Evolutionary conservation across 2,329 filamentous ascomycete genomes (phyloP), one percentile per base, ranked within the genome.

Genomic region (Aspergillus sergii): DNA sequence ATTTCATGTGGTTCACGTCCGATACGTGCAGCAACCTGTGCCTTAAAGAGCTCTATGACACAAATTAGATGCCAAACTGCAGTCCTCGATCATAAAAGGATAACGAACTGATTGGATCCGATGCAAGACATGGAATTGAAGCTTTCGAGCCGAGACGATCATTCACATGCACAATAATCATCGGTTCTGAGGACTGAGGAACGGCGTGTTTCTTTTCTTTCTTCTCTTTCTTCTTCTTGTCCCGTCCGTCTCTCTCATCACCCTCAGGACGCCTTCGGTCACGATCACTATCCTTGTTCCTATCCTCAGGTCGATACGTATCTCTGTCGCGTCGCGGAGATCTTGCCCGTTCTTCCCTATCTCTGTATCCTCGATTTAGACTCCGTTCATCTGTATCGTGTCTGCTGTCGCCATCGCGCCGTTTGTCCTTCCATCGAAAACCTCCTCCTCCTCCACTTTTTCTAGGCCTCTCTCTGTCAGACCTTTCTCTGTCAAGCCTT

Each of bases 61-160:
- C 26, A 23, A 36, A 41, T 59, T 66, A 68, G 66, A 54, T 16
- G 41, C 51, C 45, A 23, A 28, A 32, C 12, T 11, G 48, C 12
- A 21, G 48, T n/a, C n/a, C 51, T 30, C 28, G 28, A 48, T 43
- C n/a, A 32, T 12, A 9, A 21, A 34, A 53, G 34, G 60, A 51
- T 10, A 58, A 76, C 79, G 71, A 63, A 81, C 81, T 90, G 68
- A 97, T 89, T 9, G 89, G 89, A 79, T 98, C 94, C 3, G 88
- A 91, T 0, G 92, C 89, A 62, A 97, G 83, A 76, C 94, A 97
- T 0, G 94, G 94, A 67, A 98, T 95, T 58, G 92, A 91, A 19
- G 94, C 92, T 74, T 97, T 97, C n/a, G 94, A 97, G 14, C 94
- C 94, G 41, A 98, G 82, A n/a, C 94, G 87, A 78, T 98, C 94